Conservation (phyloP, 192 early-diverging fungal genomes). For the Linnemannia elongata region DNA sequence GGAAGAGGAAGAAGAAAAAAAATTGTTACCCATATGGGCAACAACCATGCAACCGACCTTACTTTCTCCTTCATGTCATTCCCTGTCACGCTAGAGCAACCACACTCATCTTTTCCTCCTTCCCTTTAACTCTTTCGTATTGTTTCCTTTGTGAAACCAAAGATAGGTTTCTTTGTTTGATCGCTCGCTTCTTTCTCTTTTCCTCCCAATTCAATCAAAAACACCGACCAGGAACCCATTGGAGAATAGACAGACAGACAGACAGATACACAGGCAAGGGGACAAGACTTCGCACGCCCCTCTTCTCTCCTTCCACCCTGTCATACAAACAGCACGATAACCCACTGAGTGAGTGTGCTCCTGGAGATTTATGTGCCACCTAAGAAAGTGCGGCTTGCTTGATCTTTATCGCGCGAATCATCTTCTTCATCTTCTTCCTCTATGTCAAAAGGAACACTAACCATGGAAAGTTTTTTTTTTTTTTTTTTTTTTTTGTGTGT, state of each 20-base stretch:
- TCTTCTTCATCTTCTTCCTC: not conserved
- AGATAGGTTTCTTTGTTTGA: not conserved
- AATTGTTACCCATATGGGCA: not conserved
- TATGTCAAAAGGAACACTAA: not conserved
- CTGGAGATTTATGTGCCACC: no score
- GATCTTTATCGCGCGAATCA: conserved; percentile 8
- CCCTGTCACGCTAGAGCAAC: not conserved
- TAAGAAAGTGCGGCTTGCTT: not conserved
- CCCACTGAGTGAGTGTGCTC: not conserved
- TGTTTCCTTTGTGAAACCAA: conserved; percentile 3
- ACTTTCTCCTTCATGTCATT: not conserved
- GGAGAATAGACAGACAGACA: not conserved
- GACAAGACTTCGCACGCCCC: not conserved
- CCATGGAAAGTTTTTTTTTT: not conserved
- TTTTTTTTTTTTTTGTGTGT: not conserved
- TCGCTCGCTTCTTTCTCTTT: not conserved
- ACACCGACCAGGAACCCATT: not conserved
- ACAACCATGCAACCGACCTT: not conserved
- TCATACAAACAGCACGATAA: not conserved
- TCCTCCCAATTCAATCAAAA: not conserved
- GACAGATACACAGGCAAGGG: not conserved
- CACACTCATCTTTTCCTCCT: not conserved
- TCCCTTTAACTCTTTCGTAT: not conserved
- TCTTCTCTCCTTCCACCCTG: no score
- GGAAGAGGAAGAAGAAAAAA: not conserved